Percentiles rank a stretch among this genome's conserved stretches.
phyloP scores from a whole-genome alignment of 306 rosid genomes.

The Mucuna pruriens region DNA sequence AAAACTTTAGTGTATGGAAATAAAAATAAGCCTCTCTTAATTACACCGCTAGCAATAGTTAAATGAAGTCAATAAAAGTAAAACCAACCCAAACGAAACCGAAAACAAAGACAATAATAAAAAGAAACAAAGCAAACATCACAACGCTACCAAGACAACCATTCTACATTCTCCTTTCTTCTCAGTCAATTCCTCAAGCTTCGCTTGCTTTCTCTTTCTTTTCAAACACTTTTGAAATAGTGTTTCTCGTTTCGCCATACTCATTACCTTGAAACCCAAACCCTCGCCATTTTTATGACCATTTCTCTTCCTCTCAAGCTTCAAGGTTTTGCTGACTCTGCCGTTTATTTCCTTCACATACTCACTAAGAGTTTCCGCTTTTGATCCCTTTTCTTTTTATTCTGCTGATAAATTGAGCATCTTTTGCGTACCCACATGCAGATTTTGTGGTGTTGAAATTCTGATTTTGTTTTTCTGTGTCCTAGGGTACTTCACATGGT shows the following conservation, averaged over 20 bases:
- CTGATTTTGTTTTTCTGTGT: conserved; percentile 31
- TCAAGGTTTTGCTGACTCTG: conserved; percentile 9
- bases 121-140: background rate
- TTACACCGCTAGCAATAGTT: background rate
- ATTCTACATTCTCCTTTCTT: conserved; percentile 13
- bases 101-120: no score
- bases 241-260: conserved; percentile 4
- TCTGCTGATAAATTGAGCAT: conserved; percentile 9
- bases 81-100: no score
- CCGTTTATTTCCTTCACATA: background rate
- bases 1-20: background rate
- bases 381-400: conserved; percentile 4
- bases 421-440: conserved; percentile 29
- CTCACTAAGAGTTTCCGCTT: conserved; percentile 15
- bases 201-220: background rate
- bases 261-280: conserved; percentile 13
- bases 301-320: conserved; percentile 25
- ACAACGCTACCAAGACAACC: background rate
- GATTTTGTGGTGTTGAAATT: conserved; percentile 9
- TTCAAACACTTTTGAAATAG: background rate
- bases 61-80: conserved; percentile 16
- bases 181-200: conserved; percentile 28
- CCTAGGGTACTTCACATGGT: conserved; percentile 27
- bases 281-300: background rate
- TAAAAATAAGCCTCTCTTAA: background rate